phyloP scores from a whole-genome alignment of 352 stramenopile genomes.

The Plasmopara viticola region DNA sequence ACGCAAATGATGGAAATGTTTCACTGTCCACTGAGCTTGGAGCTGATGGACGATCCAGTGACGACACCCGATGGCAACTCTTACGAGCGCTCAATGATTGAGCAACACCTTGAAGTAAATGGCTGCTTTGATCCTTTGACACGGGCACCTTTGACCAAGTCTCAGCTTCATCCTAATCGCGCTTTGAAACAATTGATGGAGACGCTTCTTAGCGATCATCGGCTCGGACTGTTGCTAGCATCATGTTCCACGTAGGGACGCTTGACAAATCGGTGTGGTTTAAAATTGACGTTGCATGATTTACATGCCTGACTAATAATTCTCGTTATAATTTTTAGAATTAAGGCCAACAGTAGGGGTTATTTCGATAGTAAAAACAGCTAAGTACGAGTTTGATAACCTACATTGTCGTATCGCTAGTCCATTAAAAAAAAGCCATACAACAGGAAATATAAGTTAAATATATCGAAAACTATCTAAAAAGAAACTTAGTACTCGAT shows the following conservation, averaged over 20 bases:
- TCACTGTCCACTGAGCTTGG: constrained; percentile 63
- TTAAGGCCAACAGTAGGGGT: too few relatives aligned
- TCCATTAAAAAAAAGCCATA: too few relatives aligned
- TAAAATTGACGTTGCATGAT: too few relatives aligned
- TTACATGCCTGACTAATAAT: too few relatives aligned
- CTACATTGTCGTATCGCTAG: too few relatives aligned
- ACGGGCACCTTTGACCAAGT: constrained; percentile 43
- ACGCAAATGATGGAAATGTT: constrained; percentile 70
- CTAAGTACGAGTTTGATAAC: too few relatives aligned
- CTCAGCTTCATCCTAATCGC: constrained; percentile 58
- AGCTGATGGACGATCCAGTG: constrained; percentile 73
- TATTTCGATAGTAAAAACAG: too few relatives aligned
- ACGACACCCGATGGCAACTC: constrained; percentile 68
- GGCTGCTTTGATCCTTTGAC: constrained; percentile 70
- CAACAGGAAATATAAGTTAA: too few relatives aligned
- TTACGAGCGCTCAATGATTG: constrained; percentile 75
- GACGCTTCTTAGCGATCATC: constrained; percentile 56
- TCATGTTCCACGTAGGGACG: constrained; percentile 29
- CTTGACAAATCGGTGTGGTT: too few relatives aligned
- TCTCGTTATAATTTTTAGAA: too few relatives aligned
- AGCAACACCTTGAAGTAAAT: constrained; percentile 64
- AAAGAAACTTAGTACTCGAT: too few relatives aligned
- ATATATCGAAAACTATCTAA: too few relatives aligned
- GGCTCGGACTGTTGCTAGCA: constrained; percentile 47
- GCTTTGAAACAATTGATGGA: constrained; percentile 71